phyloP scores from a whole-genome alignment of 306 rosid species.

The Corylus avellana region DNA sequence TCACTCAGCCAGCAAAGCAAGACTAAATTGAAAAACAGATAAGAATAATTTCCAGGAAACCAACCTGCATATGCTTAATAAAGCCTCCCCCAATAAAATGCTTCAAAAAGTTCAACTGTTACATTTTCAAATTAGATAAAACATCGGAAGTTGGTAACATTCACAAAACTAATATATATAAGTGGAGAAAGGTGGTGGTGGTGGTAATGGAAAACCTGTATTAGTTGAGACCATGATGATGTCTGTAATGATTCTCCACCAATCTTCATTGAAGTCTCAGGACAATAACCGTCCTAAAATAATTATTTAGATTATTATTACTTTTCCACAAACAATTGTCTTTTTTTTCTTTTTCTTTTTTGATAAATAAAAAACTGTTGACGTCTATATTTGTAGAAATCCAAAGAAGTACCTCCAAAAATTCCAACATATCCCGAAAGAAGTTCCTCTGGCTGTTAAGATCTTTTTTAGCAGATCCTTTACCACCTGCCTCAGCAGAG shows the following conservation, averaged over 20 bases:
- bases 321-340: background rate
- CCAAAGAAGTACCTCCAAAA: constrained; percentile 61
- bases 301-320: constrained; percentile 29
- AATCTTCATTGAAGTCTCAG: constrained; percentile 76
- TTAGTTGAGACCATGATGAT: constrained; percentile 75
- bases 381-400: background rate
- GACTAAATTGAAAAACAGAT: constrained; percentile 7
- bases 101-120: constrained; percentile 82
- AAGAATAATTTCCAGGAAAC: constrained; percentile 15
- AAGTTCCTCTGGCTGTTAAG: constrained; percentile 81
- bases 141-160: background rate
- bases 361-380: no score
- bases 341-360: no score
- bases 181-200: background rate
- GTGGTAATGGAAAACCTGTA: constrained; percentile 56
- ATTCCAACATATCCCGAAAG: constrained; percentile 75
- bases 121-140: background rate
- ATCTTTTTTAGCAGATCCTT: constrained; percentile 85
- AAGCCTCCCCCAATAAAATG: constrained; percentile 93
- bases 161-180: background rate
- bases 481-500: constrained; percentile 88
- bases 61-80: constrained; percentile 92
- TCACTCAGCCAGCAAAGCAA: background rate
- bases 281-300: constrained; percentile 65
- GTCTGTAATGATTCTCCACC: constrained; percentile 74